Conservation (phyloP, 2,329 filamentous ascomycete genomes). For the Lasiodiplodia sp. region DNA sequence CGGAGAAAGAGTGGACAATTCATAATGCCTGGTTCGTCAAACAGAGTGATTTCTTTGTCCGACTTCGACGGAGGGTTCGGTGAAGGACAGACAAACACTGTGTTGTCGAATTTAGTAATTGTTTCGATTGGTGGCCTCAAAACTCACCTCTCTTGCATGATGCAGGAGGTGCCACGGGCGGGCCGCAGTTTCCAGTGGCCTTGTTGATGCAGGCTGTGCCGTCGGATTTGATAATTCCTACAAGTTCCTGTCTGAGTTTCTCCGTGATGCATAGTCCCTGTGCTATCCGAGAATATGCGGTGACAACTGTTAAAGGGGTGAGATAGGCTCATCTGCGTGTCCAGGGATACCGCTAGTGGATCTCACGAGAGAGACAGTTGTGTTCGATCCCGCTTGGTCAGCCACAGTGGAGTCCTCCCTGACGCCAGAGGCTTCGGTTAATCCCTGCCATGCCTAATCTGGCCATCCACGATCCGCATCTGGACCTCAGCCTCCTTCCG, state of each 20-base stretch:
- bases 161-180: neutral
- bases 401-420: neutral
- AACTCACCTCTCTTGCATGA: neutral
- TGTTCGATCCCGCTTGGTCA: neutral
- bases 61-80: neutral
- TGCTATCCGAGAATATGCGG: neutral
- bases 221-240: neutral
- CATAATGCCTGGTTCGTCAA: constrained; percentile 29
- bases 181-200: neutral
- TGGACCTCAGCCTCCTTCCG: neutral
- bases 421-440: neutral
- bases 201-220: neutral
- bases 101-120: neutral
- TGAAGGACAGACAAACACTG: neutral
- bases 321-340: neutral
- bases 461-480: constrained; percentile 1
- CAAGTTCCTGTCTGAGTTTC: neutral
- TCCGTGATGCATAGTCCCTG: no score
- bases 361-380: neutral
- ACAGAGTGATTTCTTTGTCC: neutral
- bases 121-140: neutral
- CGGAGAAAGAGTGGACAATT: constrained; percentile 29
- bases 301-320: neutral
- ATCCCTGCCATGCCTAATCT: neutral
- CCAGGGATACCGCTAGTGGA: neutral